Conservation (phyloP, 768 basidiomycete species). For the Crepidotus variabilis region DNA sequence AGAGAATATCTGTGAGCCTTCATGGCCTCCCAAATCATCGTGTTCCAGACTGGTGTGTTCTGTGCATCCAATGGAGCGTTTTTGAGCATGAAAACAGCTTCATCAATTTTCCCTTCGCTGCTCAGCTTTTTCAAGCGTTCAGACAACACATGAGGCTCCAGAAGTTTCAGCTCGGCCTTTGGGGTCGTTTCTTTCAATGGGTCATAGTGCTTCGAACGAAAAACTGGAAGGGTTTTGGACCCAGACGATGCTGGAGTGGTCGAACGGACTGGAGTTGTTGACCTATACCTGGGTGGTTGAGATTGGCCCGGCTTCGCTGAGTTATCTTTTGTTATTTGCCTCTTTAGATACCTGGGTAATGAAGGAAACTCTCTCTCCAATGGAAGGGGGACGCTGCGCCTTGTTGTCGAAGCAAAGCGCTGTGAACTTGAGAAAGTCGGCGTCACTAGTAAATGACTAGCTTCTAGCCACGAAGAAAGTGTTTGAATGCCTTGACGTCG, state of each 20-base stretch:
- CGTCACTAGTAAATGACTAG: slow-evolving; percentile 9
- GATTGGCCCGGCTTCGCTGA: too few relatives aligned
- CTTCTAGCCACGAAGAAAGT: slow-evolving; percentile 17
- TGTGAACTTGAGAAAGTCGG: neutral
- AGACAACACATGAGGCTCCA: slow-evolving; percentile 64
- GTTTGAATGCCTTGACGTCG: slow-evolving; percentile 2
- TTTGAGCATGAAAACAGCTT: slow-evolving; percentile 65
- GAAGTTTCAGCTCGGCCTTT: slow-evolving; percentile 33
- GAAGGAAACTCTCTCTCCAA: slow-evolving; percentile 6
- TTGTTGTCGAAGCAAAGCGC: slow-evolving; percentile 16
- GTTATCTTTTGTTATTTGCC: neutral
- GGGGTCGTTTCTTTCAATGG: slow-evolving; percentile 21
- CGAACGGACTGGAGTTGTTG: too few relatives aligned
- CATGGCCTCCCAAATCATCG: slow-evolving; percentile 64
- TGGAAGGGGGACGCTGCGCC: slow-evolving; percentile 3
- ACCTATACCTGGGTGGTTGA: too few relatives aligned
- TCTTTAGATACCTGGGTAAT: slow-evolving; percentile 20
- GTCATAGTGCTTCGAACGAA: slow-evolving; percentile 39
- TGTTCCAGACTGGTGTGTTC: slow-evolving; percentile 78
- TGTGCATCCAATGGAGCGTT: slow-evolving; percentile 69
- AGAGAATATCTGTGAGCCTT: slow-evolving; percentile 52
- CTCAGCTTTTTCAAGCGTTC: slow-evolving; percentile 55
- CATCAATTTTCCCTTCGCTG: slow-evolving; percentile 50
- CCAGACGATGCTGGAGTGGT: neutral
- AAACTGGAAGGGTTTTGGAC: slow-evolving; percentile 14